phyloP scores from a whole-genome alignment of 148 eudicot genomes.

The Linanthus parryae region DNA sequence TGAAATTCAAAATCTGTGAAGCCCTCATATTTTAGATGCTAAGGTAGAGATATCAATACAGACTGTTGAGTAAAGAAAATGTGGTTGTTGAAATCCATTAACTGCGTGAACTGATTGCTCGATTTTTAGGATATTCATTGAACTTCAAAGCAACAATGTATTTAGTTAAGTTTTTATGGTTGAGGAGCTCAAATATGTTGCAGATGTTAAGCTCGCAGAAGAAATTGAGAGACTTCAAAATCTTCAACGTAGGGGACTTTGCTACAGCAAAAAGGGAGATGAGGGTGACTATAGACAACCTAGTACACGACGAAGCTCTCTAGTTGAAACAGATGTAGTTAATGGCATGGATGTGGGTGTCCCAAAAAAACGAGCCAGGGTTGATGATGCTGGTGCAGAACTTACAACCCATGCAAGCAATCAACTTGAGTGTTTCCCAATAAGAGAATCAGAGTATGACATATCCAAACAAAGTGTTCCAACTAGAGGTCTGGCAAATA shows the following conservation, averaged over 20 bases:
- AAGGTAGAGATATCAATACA: too few species aligned
- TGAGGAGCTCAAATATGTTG: conserved; percentile 11
- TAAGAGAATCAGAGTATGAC: conserved; percentile 9
- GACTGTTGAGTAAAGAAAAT: too few species aligned
- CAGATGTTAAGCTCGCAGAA: conserved; percentile 49
- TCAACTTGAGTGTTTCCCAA: too few species aligned
- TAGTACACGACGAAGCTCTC: conserved; percentile 16
- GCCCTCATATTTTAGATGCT: too few species aligned
- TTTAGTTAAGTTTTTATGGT: background rate
- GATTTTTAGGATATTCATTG: background rate
- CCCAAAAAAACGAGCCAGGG: conserved; percentile 45
- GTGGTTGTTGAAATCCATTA: too few species aligned
- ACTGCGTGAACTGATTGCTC: too few species aligned
- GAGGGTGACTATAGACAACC: conserved; percentile 13
- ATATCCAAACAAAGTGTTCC: conserved; percentile 8
- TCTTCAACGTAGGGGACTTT: conserved; percentile 28
- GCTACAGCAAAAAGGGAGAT: conserved; percentile 16
- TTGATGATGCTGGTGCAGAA: conserved; percentile 15
- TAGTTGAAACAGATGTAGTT: conserved; percentile 18
- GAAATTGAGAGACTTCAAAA: conserved; percentile 47
- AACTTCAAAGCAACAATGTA: background rate
- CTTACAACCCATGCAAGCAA: too few species aligned
- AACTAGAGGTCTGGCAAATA: background rate
- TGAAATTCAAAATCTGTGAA: too few species aligned
- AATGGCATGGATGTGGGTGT: conserved; percentile 17